Percentiles rank a stretch among this genome's conserved stretches.
These are phyloP conservation scores for Exophiala spinifera DNA, from an alignment of 2,329 filamentous ascomycete genomes.

Conservation along the genomic window DNA sequence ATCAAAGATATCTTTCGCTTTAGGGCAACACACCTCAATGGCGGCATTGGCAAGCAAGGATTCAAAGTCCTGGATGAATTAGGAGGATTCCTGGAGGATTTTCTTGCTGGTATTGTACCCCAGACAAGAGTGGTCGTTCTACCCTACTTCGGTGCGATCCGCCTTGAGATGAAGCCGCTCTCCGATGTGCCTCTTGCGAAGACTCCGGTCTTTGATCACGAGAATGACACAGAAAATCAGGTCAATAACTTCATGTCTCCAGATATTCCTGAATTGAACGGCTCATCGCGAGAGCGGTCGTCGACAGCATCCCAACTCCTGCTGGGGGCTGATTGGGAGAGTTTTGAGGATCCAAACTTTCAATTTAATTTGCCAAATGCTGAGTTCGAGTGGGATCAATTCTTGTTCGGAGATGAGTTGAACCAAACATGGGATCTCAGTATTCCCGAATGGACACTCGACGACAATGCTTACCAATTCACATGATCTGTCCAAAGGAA, in stretches of 20 bases:
- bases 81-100: conserved; percentile 22
- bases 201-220: too few relatives aligned
- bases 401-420: conserved; percentile 25
- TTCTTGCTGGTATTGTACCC: conserved; percentile 3
- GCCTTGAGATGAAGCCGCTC: conserved; percentile 19
- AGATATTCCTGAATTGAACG: background rate
- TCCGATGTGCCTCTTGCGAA: too few relatives aligned
- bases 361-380: conserved; percentile 5
- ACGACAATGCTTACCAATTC: conserved; percentile 2
- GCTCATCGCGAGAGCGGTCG: background rate
- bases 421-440: conserved; percentile 21
- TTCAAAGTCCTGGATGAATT: conserved; percentile 23
- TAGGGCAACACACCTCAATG: conserved; percentile 20
- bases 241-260: background rate
- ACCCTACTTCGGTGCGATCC: conserved; percentile 27
- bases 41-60: conserved; percentile 25
- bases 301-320: background rate
- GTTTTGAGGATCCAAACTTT: background rate
- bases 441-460: conserved; percentile 8
- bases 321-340: background rate
- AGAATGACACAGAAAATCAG: background rate
- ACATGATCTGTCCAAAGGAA: background rate
- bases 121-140: conserved; percentile 21
- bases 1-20: conserved; percentile 29
- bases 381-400: conserved; percentile 23